Conservation (phyloP, 371 early-diverging fungal species). For the Batkoa obscura region DNA sequence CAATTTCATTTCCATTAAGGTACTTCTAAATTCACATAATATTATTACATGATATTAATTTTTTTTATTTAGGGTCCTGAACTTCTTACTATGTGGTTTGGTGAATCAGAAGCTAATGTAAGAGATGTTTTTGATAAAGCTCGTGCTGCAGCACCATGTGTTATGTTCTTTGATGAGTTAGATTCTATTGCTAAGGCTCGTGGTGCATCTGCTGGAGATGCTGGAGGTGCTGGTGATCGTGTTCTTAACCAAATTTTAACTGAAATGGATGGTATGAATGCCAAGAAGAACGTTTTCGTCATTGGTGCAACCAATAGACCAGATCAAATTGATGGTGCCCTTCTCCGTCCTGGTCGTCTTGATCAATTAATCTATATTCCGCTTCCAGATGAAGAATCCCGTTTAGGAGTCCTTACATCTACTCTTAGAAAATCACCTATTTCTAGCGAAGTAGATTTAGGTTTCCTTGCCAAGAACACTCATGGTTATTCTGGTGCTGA, state of each 20-base stretch:
- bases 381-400: constrained; percentile 88
- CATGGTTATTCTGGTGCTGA: constrained; percentile 99
- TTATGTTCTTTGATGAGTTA: constrained; percentile 99
- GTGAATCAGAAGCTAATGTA: constrained; percentile 99
- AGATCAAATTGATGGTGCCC: constrained; percentile 89
- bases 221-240: constrained; percentile 95
- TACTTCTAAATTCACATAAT: constrained; percentile 7
- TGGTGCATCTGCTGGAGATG: constrained; percentile 70
- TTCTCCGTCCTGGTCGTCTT: constrained; percentile 97
- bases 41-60: background rate
- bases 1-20: constrained; percentile 99
- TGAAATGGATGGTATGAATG: constrained; percentile 99
- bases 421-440: constrained; percentile 96
- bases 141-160: constrained; percentile 98
- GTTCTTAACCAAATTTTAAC: constrained; percentile 99
- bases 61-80: constrained; percentile 75
- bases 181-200: constrained; percentile 99
- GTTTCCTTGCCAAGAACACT: constrained; percentile 73
- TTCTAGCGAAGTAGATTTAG: constrained; percentile 65
- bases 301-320: constrained; percentile 99
- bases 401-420: constrained; percentile 76
- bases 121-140: constrained; percentile 99
- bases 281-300: constrained; percentile 98
- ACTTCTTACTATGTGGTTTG: constrained; percentile 99
- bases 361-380: constrained; percentile 99